phyloP scores from a whole-genome alignment of 805 yeast genomes.

The Ogataea parapolymorpha region DNA sequence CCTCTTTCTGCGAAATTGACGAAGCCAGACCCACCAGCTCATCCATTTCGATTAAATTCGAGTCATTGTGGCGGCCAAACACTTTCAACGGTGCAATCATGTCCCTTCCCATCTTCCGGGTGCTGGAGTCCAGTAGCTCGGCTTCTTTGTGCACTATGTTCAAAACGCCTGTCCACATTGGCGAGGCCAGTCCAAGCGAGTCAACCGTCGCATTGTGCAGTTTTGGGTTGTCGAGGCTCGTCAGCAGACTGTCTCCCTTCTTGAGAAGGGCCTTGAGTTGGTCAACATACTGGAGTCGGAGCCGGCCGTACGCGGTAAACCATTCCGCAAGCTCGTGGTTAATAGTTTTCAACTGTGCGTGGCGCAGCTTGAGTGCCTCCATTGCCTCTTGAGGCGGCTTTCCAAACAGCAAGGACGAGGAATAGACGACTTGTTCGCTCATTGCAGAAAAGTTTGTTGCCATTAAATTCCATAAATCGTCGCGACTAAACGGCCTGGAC shows the following conservation, averaged over 20 bases:
- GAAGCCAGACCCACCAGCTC: slow-evolving; percentile 31
- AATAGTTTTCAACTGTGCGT: slow-evolving; percentile 49
- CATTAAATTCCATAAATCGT: slow-evolving; percentile 8
- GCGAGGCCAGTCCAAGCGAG: slow-evolving; percentile 43
- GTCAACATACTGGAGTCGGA: slow-evolving; percentile 45
- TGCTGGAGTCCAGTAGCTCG: slow-evolving; percentile 43
- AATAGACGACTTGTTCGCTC: slow-evolving; percentile 25
- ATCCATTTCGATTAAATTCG: slow-evolving; percentile 39
- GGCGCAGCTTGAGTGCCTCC: slow-evolving; percentile 55
- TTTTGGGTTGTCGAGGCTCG: slow-evolving; percentile 36
- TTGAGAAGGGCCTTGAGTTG: slow-evolving; percentile 41
- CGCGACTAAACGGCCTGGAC: slow-evolving; percentile 6
- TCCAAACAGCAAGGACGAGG: slow-evolving; percentile 33
- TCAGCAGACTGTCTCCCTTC: slow-evolving; percentile 35
- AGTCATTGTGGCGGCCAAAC: slow-evolving; percentile 51
- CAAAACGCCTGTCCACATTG: slow-evolving; percentile 43
- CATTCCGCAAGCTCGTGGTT: slow-evolving; percentile 62
- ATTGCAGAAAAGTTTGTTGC: slow-evolving; percentile 13
- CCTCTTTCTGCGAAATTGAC: slow-evolving; percentile 19
- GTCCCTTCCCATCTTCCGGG: slow-evolving; percentile 51
- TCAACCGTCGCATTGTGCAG: slow-evolving; percentile 47
- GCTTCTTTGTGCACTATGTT: slow-evolving; percentile 43
- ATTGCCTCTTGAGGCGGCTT: slow-evolving; percentile 58
- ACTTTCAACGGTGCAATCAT: slow-evolving; percentile 52
- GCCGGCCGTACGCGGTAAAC: slow-evolving; percentile 51